Evolutionary conservation across 2,329 filamentous ascomycete species (phyloP), one percentile per base, ranked within the genome.

Genomic region (Arthrinium phaeospermum): DNA sequence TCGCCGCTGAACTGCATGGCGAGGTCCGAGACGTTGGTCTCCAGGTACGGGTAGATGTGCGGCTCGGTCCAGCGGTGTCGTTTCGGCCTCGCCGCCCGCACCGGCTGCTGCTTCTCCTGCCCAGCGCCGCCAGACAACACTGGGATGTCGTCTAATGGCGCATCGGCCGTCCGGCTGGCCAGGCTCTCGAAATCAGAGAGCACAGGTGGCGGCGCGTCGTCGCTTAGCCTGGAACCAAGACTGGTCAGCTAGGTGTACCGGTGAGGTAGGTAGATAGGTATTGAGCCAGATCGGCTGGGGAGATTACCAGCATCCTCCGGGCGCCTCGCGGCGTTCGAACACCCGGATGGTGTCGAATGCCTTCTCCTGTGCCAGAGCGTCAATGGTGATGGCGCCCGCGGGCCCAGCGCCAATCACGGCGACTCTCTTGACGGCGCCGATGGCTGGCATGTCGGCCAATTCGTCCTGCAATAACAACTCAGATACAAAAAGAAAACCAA

Each of bases 371-470:
- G 84, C 85, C 44, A 92, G 79, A 5, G 90, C 89, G 81, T 92
- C 89, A 3, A 90, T 86, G 0, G 89, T 81, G 71, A 91, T 91
- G 16, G 88, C 87, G 3, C 90, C 90, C 3, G 88, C 85, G 8
- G 90, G 90, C 7, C 90, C 90, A 3, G 89, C 85, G 8, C 90
- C 90, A 75, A 92, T 89, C 7, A 92, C 85, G 24, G 90, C 90
- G 16, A 92, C 86, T 45, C 82, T 79, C 70, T 81, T 82, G 68
- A 72, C 46, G 34, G 68, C 68, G 44, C 57, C 57, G 34, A 19
- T 8, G 27, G 16, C 30, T 10, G 30, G 10, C 30, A 64, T 37
- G 53, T 64, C 53, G 16, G 53, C 13, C 19, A 64, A 24, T 64
- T 12, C 16, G 30, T 1, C 3, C n/a, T 5, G 7, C 7, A 41